These are phyloP conservation scores for Chloropicon primus DNA, from an alignment of 139 green algal species.

Conservation along the genomic window DNA sequence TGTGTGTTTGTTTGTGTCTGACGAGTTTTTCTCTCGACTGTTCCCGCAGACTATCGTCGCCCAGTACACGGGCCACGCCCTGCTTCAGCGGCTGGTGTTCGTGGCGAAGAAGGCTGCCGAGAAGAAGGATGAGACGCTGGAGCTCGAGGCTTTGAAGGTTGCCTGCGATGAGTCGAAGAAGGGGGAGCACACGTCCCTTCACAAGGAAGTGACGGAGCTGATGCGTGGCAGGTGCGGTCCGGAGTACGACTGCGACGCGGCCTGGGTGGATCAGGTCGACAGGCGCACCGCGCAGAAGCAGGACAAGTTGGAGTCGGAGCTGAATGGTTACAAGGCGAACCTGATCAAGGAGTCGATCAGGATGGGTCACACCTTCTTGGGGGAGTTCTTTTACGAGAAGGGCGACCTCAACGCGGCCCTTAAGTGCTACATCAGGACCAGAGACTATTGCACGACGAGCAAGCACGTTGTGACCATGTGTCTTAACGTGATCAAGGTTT, in stretches of 20 bases:
- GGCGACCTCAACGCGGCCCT: conserved; percentile 77
- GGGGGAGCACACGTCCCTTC: neutral
- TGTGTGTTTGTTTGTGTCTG: too few relatives aligned
- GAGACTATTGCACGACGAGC: conserved; percentile 83
- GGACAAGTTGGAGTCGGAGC: conserved; percentile 60
- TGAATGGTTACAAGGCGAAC: conserved; percentile 58
- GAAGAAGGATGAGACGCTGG: conserved; percentile 21
- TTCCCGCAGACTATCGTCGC: conserved; percentile 44
- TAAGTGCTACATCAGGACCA: conserved; percentile 71
- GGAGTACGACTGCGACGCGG: conserved; percentile 10
- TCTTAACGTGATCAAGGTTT: conserved; percentile 57
- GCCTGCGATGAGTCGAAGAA: conserved; percentile 50
- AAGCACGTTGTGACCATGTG: conserved; percentile 82
- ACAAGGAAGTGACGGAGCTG: neutral
- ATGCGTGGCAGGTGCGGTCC: conserved; percentile 29
- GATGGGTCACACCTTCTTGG: conserved; percentile 76
- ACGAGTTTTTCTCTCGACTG: too few relatives aligned
- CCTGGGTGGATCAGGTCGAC: conserved; percentile 36
- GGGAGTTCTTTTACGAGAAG: conserved; percentile 59
- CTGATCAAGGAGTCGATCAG: conserved; percentile 87
- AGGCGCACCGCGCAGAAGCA: conserved; percentile 15
- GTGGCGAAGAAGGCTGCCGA: conserved; percentile 39
- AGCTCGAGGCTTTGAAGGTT: conserved; percentile 59
- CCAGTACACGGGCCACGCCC: conserved; percentile 50
- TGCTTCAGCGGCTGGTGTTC: conserved; percentile 55